Conservation (phyloP, 805 yeast genomes). For the Naumovozyma castellii region DNA sequence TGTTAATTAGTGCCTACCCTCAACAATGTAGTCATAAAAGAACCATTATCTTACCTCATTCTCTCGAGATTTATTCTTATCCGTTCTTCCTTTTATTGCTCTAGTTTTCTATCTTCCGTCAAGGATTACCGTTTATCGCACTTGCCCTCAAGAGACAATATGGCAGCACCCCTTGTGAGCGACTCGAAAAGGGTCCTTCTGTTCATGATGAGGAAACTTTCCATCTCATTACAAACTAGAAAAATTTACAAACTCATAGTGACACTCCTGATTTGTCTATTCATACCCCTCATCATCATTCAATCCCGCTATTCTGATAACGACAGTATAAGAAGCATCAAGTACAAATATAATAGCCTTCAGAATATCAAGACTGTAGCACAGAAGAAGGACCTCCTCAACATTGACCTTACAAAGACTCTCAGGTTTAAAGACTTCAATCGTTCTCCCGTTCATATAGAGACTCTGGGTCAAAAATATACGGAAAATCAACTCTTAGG, state of each 20-base stretch:
- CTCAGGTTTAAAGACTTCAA: constrained; percentile 3
- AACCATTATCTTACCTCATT: too few species aligned
- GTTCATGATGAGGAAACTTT: too few species aligned
- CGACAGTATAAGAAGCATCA: background rate
- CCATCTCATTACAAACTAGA: too few species aligned
- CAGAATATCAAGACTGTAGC: background rate
- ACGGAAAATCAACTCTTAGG: constrained; percentile 1
- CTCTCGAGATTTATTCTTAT: too few species aligned
- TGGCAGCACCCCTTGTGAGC: too few species aligned
- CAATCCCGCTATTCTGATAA: background rate
- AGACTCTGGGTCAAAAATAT: constrained; percentile 1
- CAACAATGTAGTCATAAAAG: too few species aligned
- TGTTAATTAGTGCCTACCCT: too few species aligned
- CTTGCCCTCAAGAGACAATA: too few species aligned
- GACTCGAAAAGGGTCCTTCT: too few species aligned
- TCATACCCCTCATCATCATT: background rate
- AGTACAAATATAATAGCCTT: background rate
- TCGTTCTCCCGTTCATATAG: constrained; percentile 2
- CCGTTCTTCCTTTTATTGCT: too few species aligned
- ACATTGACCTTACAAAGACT: constrained; percentile 3
- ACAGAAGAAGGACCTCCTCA: constrained; percentile 2
- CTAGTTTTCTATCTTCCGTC: too few species aligned
- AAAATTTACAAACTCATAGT: background rate
- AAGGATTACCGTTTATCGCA: too few species aligned
- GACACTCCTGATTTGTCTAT: background rate